These are phyloP conservation scores for Boletus rubropictus DNA, from an alignment of 768 basidiomycete genomes.

Conservation along the genomic window DNA sequence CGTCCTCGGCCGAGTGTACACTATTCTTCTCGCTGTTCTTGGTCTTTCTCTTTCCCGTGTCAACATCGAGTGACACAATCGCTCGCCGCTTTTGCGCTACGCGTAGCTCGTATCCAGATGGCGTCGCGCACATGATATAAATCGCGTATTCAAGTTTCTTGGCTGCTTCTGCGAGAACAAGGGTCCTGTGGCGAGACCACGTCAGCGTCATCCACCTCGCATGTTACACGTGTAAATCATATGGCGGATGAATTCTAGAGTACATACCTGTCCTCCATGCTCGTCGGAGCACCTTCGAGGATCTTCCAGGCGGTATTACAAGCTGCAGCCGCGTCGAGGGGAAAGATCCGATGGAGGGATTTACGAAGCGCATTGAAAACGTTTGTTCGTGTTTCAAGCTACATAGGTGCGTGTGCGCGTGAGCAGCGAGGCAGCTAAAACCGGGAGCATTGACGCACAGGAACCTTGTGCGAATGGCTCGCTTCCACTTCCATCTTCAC, in stretches of 20 bases:
- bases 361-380: conserved; percentile 37
- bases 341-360: conserved; percentile 29
- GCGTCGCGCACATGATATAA: conserved; percentile 46
- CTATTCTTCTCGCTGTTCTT: background rate
- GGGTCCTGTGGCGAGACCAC: conserved; percentile 28
- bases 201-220: background rate
- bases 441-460: conserved; percentile 22
- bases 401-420: background rate
- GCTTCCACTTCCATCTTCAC: conserved; percentile 35
- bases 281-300: conserved; percentile 12
- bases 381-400: conserved; percentile 34
- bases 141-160: conserved; percentile 43
- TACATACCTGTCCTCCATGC: conserved; percentile 22
- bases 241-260: background rate
- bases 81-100: conserved; percentile 29
- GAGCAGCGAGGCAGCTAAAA: background rate
- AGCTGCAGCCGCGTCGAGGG: conserved; percentile 1
- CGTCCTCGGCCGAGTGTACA: background rate
- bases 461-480: conserved; percentile 39
- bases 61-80: conserved; percentile 29
- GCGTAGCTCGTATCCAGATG: conserved; percentile 43
- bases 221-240: background rate
- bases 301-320: conserved; percentile 26
- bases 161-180: conserved; percentile 38
- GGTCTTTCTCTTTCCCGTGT: background rate